phyloP scores from a whole-genome alignment of 306 rosid species.

The Rubus parviflorus region DNA sequence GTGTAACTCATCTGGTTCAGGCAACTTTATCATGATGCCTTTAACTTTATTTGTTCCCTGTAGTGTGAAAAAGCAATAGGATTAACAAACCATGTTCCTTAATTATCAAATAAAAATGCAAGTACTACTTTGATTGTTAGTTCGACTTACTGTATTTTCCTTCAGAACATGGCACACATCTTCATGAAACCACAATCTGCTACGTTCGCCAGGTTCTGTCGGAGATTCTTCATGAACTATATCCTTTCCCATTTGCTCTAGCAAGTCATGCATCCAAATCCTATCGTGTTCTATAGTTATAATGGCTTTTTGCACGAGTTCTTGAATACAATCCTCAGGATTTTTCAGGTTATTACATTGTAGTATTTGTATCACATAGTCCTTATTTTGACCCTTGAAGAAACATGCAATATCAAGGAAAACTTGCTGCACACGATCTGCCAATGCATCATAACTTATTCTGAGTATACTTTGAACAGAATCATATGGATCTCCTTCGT shows the following conservation, averaged over 20 bases:
- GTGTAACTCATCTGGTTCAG: constrained; percentile 17
- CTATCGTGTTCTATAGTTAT: constrained; percentile 9
- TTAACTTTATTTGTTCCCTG: not conserved
- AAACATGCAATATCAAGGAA: constrained; percentile 45
- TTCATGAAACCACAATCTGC: too few relatives aligned
- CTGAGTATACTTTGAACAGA: constrained; percentile 37
- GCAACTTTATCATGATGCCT: not conserved
- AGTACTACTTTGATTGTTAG: too few relatives aligned
- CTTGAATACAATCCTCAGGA: not conserved
- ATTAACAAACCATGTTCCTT: constrained; percentile 18
- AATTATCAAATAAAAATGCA: not conserved
- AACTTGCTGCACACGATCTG: constrained; percentile 16
- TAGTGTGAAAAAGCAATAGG: constrained; percentile 17
- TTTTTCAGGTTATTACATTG: constrained; percentile 23
- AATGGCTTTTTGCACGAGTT: not conserved
- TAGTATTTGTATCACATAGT: constrained; percentile 37
- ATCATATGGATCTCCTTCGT: constrained; percentile 30
- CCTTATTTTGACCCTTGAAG: constrained; percentile 22
- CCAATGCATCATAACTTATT: constrained; percentile 34
- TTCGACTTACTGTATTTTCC: not conserved
- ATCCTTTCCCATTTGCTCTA: constrained; percentile 41
- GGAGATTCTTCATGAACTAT: constrained; percentile 26
- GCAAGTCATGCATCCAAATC: constrained; percentile 41
- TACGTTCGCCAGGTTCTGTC: constrained; percentile 22
- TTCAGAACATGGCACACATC: constrained; percentile 23